Percentiles rank a stretch among this genome's conserved stretches.
These are phyloP conservation scores for Tolypocladium amazonense DNA, from an alignment of 2,329 filamentous ascomycete species.

Conservation along the genomic window DNA sequence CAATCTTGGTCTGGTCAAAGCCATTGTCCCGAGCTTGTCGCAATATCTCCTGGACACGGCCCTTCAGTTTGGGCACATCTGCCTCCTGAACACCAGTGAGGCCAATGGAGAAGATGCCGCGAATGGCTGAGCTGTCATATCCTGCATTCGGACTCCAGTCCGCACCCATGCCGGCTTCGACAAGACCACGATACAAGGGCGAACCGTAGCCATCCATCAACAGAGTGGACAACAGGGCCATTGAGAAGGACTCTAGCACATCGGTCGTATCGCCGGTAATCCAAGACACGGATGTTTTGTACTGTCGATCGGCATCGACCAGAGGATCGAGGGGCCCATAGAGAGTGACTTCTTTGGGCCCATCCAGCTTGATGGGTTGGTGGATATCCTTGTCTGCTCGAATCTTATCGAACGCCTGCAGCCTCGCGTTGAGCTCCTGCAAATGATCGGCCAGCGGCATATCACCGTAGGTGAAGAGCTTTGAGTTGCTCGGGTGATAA, in stretches of 20 bases:
- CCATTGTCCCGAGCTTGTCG: constrained; percentile 60
- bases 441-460: constrained; percentile 79
- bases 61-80: constrained; percentile 67
- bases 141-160: constrained; percentile 94
- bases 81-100: constrained; percentile 79
- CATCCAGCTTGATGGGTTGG: constrained; percentile 60
- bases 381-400: constrained; percentile 63
- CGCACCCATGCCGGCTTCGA: constrained; percentile 81
- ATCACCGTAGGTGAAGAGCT: constrained; percentile 90
- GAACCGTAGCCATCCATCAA: constrained; percentile 93
- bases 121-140: constrained; percentile 68
- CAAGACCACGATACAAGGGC: constrained; percentile 77
- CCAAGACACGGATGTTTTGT: constrained; percentile 93
- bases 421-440: constrained; percentile 62
- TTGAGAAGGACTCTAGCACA: constrained; percentile 77
- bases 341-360: constrained; percentile 59
- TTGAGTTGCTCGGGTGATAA: constrained; percentile 96
- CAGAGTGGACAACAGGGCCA: constrained; percentile 72
- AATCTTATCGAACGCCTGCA: constrained; percentile 64
- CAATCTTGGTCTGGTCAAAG: constrained; percentile 83
- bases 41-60: constrained; percentile 62
- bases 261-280: constrained; percentile 74
- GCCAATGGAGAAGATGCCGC: constrained; percentile 81
- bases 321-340: constrained; percentile 79
- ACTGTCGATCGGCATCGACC: constrained; percentile 75